Conservation (phyloP, 2,329 filamentous ascomycete species). For the Sporothrix inflata region DNA sequence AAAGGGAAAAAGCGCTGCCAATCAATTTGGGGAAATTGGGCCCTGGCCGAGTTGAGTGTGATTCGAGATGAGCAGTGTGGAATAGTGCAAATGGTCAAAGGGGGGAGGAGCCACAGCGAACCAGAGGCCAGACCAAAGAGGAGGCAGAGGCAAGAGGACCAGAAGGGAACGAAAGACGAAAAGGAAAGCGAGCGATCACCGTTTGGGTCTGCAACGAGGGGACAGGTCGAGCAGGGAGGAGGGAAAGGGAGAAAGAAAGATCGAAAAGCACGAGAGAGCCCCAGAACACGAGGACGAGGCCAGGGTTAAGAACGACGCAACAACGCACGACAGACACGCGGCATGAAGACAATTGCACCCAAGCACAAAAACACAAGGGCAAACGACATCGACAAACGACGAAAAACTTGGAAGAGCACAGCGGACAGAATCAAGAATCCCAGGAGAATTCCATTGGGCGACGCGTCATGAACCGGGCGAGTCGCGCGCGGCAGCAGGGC, state of each 20-base stretch:
- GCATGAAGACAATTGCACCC: neutral
- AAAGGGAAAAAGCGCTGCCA: constrained; percentile 28
- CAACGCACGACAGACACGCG: neutral
- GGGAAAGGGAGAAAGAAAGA: neutral
- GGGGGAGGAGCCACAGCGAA: neutral
- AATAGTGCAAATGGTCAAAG: neutral
- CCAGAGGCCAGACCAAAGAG: neutral
- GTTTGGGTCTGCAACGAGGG: too few species aligned
- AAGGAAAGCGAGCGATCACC: neutral
- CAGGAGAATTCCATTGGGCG: constrained; percentile 16
- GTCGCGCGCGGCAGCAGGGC: neutral
- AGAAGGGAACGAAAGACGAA: neutral
- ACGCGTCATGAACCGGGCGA: constrained; percentile 16
- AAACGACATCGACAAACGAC: neutral
- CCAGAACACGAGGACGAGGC: neutral
- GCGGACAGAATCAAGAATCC: neutral
- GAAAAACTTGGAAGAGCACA: neutral
- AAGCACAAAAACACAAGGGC: neutral
- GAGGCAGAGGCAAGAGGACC: neutral
- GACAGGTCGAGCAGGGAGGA: neutral
- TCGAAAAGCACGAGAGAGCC: neutral
- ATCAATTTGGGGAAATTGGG: constrained; percentile 30
- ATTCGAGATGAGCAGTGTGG: constrained; percentile 15
- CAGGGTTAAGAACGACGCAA: constrained; percentile 7
- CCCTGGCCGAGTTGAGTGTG: constrained; percentile 10